These are phyloP conservation scores for Candida yuanshanica DNA, from an alignment of 805 yeast genomes.

Conservation along the genomic window DNA sequence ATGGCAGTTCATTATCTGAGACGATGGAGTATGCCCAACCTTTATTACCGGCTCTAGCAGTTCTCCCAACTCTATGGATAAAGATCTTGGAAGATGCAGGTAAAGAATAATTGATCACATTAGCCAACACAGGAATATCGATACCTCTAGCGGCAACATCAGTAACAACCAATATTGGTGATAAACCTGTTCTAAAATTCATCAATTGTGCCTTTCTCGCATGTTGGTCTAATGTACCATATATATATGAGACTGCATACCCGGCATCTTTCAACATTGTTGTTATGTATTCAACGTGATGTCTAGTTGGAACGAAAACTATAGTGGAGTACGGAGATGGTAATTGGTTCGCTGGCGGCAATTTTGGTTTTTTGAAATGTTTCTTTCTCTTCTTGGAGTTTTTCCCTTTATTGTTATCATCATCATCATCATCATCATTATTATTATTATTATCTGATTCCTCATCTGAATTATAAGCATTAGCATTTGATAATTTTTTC, in stretches of 20 bases:
- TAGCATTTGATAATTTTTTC: slow-evolving; percentile 43
- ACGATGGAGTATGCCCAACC: slow-evolving; percentile 98
- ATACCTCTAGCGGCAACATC: slow-evolving; percentile 99
- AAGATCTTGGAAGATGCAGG: slow-evolving; percentile 93
- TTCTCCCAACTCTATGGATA: slow-evolving; percentile 97
- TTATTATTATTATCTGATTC: slow-evolving; percentile 46
- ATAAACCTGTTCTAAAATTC: slow-evolving; percentile 78
- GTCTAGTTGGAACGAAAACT: slow-evolving; percentile 93
- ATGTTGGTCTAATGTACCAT: slow-evolving; percentile 91
- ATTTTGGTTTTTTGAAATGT: slow-evolving; percentile 43
- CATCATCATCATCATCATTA: too few species aligned
- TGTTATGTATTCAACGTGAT: slow-evolving; percentile 91
- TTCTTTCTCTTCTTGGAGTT: slow-evolving; percentile 29
- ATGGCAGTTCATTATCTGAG: slow-evolving; percentile 81
- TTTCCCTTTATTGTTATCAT: slow-evolving; percentile 27
- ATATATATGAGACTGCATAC: slow-evolving; percentile 81
- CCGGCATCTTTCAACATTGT: slow-evolving; percentile 69
- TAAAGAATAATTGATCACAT: slow-evolving; percentile 85
- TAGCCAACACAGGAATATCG: slow-evolving; percentile 93
- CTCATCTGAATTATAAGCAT: slow-evolving; percentile 40
- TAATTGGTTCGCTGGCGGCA: slow-evolving; percentile 75
- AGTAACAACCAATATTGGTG: slow-evolving; percentile 88
- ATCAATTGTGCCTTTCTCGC: slow-evolving; percentile 88
- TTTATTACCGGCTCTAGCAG: slow-evolving; percentile 96
- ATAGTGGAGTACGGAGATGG: slow-evolving; percentile 87